Conservation (phyloP, 2,329 filamentous ascomycete species). For the Aureobasidium lini region DNA sequence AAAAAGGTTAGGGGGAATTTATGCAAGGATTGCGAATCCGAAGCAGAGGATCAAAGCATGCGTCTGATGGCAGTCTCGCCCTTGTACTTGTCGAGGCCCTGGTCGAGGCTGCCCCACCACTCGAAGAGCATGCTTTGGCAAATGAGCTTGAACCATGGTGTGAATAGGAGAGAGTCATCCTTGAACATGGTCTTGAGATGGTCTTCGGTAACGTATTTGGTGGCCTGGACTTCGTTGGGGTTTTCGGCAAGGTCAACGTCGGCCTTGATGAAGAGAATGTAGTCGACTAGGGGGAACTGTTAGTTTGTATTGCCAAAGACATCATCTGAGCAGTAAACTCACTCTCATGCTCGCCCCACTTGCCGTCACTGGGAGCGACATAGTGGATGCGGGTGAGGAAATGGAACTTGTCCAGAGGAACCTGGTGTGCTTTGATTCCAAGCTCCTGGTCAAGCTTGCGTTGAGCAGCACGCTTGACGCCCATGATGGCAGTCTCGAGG, state of each 20-base stretch:
- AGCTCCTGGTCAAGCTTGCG: slow-evolving; percentile 92
- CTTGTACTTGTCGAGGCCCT: slow-evolving; percentile 74
- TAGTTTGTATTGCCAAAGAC: slow-evolving; percentile 15
- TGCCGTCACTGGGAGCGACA: slow-evolving; percentile 90
- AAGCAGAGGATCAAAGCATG: slow-evolving; percentile 46
- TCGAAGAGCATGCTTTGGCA: slow-evolving; percentile 96
- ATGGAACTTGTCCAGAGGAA: slow-evolving; percentile 82
- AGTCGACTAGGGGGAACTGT: slow-evolving; percentile 62
- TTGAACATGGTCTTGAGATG: slow-evolving; percentile 80
- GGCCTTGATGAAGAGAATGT: slow-evolving; percentile 96
- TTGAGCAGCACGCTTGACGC: slow-evolving; percentile 85
- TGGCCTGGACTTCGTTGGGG: slow-evolving; percentile 81
- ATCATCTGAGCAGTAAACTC: slow-evolving; percentile 32
- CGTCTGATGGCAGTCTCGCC: slow-evolving; percentile 81
- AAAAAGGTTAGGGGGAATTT: background rate
- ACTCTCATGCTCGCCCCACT: slow-evolving; percentile 99
- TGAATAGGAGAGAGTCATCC: slow-evolving; percentile 75
- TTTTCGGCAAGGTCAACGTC: slow-evolving; percentile 78
- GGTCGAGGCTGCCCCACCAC: slow-evolving; percentile 86
- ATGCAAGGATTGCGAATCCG: background rate
- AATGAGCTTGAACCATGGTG: slow-evolving; percentile 98
- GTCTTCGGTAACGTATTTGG: slow-evolving; percentile 73
- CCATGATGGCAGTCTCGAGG: slow-evolving; percentile 69
- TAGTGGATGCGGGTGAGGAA: slow-evolving; percentile 98
- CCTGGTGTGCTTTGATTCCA: slow-evolving; percentile 81